phyloP scores from a whole-genome alignment of 768 basidiomycete species.

The Amanita inopinata region DNA sequence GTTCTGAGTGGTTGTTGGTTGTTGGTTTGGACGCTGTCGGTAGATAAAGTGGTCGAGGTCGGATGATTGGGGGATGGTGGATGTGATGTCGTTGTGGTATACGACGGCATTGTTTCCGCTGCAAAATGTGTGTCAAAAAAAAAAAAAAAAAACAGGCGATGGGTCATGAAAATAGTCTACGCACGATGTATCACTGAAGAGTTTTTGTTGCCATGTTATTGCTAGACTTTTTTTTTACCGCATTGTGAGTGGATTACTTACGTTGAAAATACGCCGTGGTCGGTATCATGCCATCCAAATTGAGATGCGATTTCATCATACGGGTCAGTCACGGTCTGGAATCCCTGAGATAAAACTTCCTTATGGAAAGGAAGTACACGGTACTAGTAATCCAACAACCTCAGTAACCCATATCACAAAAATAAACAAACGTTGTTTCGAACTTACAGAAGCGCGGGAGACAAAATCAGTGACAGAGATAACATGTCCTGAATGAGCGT shows the following conservation, averaged over 20 bases:
- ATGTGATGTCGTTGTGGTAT: constrained; percentile 19
- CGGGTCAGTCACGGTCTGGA: constrained; percentile 35
- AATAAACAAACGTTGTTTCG: too few relatives aligned
- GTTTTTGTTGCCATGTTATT: too few relatives aligned
- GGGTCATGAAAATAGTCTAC: too few relatives aligned
- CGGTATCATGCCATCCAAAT: constrained; percentile 26
- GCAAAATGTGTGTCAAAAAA: constrained; percentile 21
- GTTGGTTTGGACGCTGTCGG: constrained; percentile 20
- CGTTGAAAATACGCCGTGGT: too few relatives aligned
- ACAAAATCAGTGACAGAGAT: constrained; percentile 45
- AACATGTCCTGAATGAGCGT: constrained; percentile 44
- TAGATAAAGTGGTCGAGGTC: constrained; percentile 30
- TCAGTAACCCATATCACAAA: too few relatives aligned
- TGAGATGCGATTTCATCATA: constrained; percentile 40
- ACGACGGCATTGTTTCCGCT: constrained; percentile 27
- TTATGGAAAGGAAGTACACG: constrained; percentile 36
- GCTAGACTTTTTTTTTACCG: too few relatives aligned
- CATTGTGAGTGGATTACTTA: too few relatives aligned
- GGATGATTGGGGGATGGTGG: constrained; percentile 17
- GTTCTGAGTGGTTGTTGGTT: constrained; percentile 32
- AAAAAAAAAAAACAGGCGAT: too few relatives aligned
- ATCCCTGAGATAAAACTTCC: constrained; percentile 35
- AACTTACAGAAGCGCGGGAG: constrained; percentile 30
- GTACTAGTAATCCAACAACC: constrained; percentile 29
- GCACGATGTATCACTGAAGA: constrained; percentile 8